Evolutionary conservation across 495 filamentous ascomycete genomes (phyloP).

Genomic region (Cenococcum geophilum): DNA sequence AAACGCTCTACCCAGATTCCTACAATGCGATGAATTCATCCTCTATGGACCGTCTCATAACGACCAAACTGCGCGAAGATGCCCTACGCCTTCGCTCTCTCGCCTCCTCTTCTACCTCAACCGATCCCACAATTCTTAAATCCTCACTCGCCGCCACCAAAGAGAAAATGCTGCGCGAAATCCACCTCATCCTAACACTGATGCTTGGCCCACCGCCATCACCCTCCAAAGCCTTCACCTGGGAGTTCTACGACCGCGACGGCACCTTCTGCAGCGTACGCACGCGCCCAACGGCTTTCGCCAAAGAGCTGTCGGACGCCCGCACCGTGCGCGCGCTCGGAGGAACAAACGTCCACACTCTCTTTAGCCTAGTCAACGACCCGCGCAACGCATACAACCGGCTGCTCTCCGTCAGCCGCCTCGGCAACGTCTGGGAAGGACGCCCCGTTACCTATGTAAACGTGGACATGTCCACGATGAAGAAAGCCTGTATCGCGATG

Average conservation of each 20-base stretch:
- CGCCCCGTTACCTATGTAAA: slow-evolving; percentile 72
- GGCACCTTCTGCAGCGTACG: slow-evolving; percentile 50
- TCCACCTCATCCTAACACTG: slow-evolving; percentile 70
- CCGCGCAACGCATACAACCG: slow-evolving; percentile 65
- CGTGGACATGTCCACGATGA: slow-evolving; percentile 65
- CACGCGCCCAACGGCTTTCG: slow-evolving; percentile 55
- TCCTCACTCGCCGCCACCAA: slow-evolving; percentile 50
- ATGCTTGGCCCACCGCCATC: slow-evolving; percentile 71
- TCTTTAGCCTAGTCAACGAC: slow-evolving; percentile 79
- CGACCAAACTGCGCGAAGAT: slow-evolving; percentile 80
- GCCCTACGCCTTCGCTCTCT: slow-evolving; percentile 59
- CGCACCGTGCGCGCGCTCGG: slow-evolving; percentile 46
- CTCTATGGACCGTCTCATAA: slow-evolving; percentile 67
- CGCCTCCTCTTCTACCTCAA: slow-evolving; percentile 29
- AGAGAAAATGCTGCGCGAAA: slow-evolving; percentile 65
- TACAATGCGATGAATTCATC: slow-evolving; percentile 65
- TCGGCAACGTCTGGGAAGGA: slow-evolving; percentile 73
- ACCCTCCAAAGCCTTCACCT: slow-evolving; percentile 60
- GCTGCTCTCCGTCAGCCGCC: slow-evolving; percentile 65
- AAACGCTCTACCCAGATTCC: slow-evolving; percentile 70
- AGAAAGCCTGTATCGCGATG: slow-evolving; percentile 67
- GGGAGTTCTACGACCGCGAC: slow-evolving; percentile 68
- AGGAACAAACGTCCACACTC: slow-evolving; percentile 49
- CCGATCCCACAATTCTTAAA: slow-evolving; percentile 24
- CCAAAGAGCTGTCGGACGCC: slow-evolving; percentile 49